phyloP scores from a whole-genome alignment of 331 rosid genomes.

The Acacia concinna region DNA sequence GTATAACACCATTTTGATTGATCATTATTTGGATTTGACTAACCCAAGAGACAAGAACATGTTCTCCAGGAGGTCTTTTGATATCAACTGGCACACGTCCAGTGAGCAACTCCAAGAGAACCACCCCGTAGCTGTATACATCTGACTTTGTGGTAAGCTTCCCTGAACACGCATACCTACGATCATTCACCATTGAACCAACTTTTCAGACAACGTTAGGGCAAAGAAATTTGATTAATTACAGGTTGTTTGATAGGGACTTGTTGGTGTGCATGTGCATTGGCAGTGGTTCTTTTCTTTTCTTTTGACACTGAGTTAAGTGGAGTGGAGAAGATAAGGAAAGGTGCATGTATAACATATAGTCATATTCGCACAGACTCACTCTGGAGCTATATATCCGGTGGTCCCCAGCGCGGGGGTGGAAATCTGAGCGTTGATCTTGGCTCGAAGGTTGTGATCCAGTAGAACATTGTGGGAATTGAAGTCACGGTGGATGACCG shows the following conservation, averaged over 20 bases:
- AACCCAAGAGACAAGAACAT: constrained; percentile 98
- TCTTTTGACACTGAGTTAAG: neutral
- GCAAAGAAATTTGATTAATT: constrained; percentile 3
- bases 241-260: constrained; percentile 46
- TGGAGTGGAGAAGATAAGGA: neutral
- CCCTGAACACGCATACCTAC: constrained; percentile 84
- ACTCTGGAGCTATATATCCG: constrained; percentile 98
- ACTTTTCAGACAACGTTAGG: neutral
- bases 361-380: constrained; percentile 37
- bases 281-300: neutral
- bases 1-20: neutral
- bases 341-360: neutral
- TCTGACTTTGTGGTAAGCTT: constrained; percentile 91
- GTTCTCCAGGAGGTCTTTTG: constrained; percentile 81
- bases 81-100: constrained; percentile 91
- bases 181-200: constrained; percentile 21
- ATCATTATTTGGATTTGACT: constrained; percentile 22
- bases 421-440: constrained; percentile 81
- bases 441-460: constrained; percentile 80
- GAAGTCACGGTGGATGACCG: constrained; percentile 91
- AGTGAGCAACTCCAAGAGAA: constrained; percentile 85
- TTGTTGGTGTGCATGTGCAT: constrained; percentile 34
- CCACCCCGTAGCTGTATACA: constrained; percentile 91
- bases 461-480: constrained; percentile 67
- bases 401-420: constrained; percentile 90